Evolutionary conservation across 2,329 filamentous ascomycete genomes (phyloP).

Genomic region (Sporothrix protearum): DNA sequence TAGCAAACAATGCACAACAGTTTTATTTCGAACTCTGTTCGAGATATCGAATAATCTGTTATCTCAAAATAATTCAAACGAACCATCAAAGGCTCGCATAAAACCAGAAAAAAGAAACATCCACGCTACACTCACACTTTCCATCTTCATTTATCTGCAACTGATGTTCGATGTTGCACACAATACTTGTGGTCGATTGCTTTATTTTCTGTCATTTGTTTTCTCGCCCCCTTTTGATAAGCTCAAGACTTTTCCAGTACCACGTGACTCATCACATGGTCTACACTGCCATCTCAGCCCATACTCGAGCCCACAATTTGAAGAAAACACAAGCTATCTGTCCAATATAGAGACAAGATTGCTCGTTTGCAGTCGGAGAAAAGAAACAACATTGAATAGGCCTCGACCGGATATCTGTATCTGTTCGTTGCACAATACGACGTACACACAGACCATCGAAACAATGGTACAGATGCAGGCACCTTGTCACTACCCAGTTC

Average conservation of each 20-base stretch:
- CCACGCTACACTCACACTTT: neutral
- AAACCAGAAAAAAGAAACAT: neutral
- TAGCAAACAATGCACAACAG: no score
- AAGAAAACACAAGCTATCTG: neutral
- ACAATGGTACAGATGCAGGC: neutral
- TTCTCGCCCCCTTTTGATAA: slow-evolving; percentile 1
- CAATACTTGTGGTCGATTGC: neutral
- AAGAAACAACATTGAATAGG: no score
- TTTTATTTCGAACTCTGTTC: no score
- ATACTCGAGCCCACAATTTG: neutral
- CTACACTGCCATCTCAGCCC: neutral
- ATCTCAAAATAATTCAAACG: neutral
- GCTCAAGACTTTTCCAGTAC: neutral
- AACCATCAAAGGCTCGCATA: neutral
- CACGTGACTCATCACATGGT: neutral
- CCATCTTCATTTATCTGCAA: neutral
- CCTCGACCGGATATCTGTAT: neutral
- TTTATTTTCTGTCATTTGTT: neutral
- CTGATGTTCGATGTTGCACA: neutral
- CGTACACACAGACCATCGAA: no score
- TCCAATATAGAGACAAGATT: neutral
- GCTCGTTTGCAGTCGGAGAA: neutral
- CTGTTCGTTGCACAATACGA: neutral
- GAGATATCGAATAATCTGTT: no score
- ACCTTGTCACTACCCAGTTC: neutral